Base-by-base conservation (phyloP, 202 grass and related monocot species). In the Panicum virgatum region DNA sequence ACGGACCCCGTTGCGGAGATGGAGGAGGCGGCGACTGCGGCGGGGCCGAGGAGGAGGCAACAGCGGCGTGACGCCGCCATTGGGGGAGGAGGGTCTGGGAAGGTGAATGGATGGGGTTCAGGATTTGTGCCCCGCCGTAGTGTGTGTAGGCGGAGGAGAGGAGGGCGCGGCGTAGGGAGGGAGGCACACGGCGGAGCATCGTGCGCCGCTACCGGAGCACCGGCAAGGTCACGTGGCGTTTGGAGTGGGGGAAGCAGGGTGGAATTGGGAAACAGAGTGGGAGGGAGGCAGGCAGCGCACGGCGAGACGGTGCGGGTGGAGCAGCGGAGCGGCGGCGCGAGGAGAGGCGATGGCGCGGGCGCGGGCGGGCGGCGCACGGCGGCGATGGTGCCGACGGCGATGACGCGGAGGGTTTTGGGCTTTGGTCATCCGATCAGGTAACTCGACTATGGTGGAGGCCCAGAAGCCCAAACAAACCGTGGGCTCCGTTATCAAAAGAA, bases 141-240 rank as follows among this genome's bases (percentile, higher is more conserved):
- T 19, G 42, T 19, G 32, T 3, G 27, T 45, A n/a, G n/a, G 47
- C 20, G 22, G 67, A 61, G 34, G 44, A 69, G 74, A 78, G 61
- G 37, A 86, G 27, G 19, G 67, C 52, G 29, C 62, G 73, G 15
- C 71, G 63, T 62, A 89, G 62, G 27, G 70, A 30, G 44, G 53
- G 61, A 5, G 76, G 2, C 12, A 70, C 4, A 37, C 70, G 82
- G 63, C 80, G 68, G 61, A 86, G 83, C 84, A 83, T 86, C 54
- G 54, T 58, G 54, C n/a, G 32, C 32, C 32, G 32, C 32, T 34
- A 34, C 32, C 3, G 32, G 32, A 34, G 32, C 32, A 34, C 32
- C 32, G 32, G 32, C 32, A 34, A 34, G 32, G 32, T 34, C 32
- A 34, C 32, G 32, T 34, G 32, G 32, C 32, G 32, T 34, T 34